Conservation (phyloP, 2,329 filamentous ascomycete genomes). For the Colletotrichum lentis region DNA sequence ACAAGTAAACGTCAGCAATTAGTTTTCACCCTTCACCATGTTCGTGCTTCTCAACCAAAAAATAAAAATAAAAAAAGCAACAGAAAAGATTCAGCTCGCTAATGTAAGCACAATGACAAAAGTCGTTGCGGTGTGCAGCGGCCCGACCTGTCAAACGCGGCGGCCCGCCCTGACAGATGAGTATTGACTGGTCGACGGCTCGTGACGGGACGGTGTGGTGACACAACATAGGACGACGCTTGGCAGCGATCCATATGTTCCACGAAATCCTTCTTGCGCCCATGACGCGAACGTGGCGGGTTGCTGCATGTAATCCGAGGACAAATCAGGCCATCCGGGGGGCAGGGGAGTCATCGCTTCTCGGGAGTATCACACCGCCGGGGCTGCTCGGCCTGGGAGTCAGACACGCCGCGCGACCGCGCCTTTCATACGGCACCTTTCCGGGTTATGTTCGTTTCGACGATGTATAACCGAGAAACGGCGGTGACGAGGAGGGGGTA, state of each 20-base stretch:
- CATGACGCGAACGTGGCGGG: conserved; percentile 16
- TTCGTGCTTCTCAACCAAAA: neutral
- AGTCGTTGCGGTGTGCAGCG: conserved; percentile 20
- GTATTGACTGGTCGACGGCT: conserved; percentile 12
- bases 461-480: conserved; percentile 21
- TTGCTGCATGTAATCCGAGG: conserved; percentile 9
- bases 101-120: neutral
- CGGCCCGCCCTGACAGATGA: conserved; percentile 21
- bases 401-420: conserved; percentile 19
- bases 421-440: neutral
- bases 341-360: conserved; percentile 8
- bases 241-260: neutral
- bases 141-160: conserved; percentile 35
- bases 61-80: too few species aligned
- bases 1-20: conserved; percentile 41
- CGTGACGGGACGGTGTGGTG: conserved; percentile 11
- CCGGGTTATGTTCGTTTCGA: neutral
- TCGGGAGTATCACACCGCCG: conserved; percentile 4
- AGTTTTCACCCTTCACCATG: neutral
- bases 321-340: conserved; percentile 25
- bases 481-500: neutral
- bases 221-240: conserved; percentile 11
- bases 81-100: neutral
- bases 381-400: conserved; percentile 12
- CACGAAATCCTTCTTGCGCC: conserved; percentile 1